Evolutionary conservation across 345 rosid genomes (phyloP).

Genomic region (Draba incana): DNA sequence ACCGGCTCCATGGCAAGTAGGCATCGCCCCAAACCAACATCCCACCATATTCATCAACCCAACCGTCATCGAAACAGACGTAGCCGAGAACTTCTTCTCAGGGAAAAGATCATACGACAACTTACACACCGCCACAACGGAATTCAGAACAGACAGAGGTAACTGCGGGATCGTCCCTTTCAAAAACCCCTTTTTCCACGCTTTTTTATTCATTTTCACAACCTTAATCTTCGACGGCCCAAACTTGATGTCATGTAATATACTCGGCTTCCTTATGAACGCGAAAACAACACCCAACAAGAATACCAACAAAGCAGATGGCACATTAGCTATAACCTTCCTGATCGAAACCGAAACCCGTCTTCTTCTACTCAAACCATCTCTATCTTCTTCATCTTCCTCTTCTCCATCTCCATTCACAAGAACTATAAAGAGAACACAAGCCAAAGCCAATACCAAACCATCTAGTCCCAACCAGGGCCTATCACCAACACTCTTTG

Average conservation of each 20-base stretch:
- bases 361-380: slow-evolving; percentile 31
- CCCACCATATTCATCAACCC: slow-evolving; percentile 85
- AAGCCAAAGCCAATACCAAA: slow-evolving; percentile 62
- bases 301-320: slow-evolving; percentile 79
- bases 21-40: slow-evolving; percentile 94
- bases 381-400: slow-evolving; percentile 32
- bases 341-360: slow-evolving; percentile 33
- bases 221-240: slow-evolving; percentile 63
- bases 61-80: slow-evolving; percentile 68
- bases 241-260: slow-evolving; percentile 50
- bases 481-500: slow-evolving; percentile 59
- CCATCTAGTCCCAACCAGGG: slow-evolving; percentile 86
- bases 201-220: slow-evolving; percentile 52
- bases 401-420: slow-evolving; percentile 69
- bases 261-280: slow-evolving; percentile 57
- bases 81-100: slow-evolving; percentile 61
- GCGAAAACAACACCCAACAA: slow-evolving; percentile 67
- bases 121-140: slow-evolving; percentile 87
- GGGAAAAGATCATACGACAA: slow-evolving; percentile 74
- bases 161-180: slow-evolving; percentile 86
- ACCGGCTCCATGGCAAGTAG: slow-evolving; percentile 89
- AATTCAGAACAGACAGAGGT: slow-evolving; percentile 77
- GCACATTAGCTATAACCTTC: slow-evolving; percentile 49
- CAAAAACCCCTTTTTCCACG: slow-evolving; percentile 78
- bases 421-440: slow-evolving; percentile 62